These are phyloP conservation scores for Auxenochlorella pyrenoidosa DNA, from an alignment of 139 green algal genomes.

Conservation along the genomic window DNA sequence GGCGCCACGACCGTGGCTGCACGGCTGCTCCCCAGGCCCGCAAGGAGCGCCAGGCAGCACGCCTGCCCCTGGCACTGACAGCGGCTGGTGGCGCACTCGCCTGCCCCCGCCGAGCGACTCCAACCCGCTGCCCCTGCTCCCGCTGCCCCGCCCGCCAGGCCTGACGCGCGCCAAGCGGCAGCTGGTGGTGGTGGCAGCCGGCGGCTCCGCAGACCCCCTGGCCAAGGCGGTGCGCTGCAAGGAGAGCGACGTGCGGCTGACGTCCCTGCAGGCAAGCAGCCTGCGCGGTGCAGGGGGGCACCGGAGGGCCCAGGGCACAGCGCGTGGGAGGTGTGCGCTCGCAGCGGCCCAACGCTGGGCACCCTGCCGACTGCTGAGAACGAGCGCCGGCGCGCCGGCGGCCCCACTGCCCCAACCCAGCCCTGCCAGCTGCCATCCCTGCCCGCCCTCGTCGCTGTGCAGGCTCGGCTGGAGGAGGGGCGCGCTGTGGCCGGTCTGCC, in stretches of 20 bases:
- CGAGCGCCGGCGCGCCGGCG: too few relatives aligned
- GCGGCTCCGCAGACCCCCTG: slow-evolving; percentile 34
- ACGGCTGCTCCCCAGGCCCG: too few relatives aligned
- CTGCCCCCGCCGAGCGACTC: too few relatives aligned
- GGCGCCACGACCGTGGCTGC: too few relatives aligned
- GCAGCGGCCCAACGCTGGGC: too few relatives aligned
- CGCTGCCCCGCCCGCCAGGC: slow-evolving; percentile 15
- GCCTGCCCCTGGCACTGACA: too few relatives aligned
- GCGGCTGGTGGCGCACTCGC: too few relatives aligned
- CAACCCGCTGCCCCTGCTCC: not conserved
- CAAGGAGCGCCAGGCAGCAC: too few relatives aligned
- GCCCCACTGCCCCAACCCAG: not conserved
- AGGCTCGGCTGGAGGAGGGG: slow-evolving; percentile 21
- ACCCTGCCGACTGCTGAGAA: not conserved
- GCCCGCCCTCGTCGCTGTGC: slow-evolving; percentile 17
- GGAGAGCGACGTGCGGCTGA: slow-evolving; percentile 34
- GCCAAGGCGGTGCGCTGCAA: slow-evolving; percentile 35
- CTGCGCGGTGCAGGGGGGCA: not conserved
- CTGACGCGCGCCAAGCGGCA: slow-evolving; percentile 64
- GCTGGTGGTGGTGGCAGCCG: slow-evolving; percentile 60
- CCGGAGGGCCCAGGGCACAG: too few relatives aligned
- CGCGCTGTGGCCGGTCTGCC: not conserved
- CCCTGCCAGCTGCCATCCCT: not conserved
- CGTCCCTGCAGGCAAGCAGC: slow-evolving; percentile 34
- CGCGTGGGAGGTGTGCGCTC: not conserved